Conservation (phyloP, 768 basidiomycete genomes). For the Mycena vitilis region DNA sequence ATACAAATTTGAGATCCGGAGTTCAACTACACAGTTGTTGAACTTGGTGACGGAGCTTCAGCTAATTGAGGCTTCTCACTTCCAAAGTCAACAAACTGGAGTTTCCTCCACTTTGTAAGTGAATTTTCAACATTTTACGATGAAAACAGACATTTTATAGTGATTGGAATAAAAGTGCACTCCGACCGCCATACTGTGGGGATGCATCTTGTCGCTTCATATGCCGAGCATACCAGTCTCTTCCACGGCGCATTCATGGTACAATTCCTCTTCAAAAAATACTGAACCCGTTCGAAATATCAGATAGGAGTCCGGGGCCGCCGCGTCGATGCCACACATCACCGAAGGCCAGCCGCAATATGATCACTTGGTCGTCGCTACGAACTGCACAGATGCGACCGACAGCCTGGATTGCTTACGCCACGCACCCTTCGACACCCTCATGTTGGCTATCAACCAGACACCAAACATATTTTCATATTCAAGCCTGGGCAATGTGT, state of each 20-base stretch:
- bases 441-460: conserved; percentile 1
- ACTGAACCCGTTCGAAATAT: neutral
- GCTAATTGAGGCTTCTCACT: too few species aligned
- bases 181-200: too few species aligned
- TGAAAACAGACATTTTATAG: too few species aligned
- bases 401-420: neutral
- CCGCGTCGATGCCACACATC: neutral
- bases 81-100: too few species aligned
- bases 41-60: too few species aligned
- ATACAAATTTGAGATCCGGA: too few species aligned
- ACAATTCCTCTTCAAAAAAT: neutral
- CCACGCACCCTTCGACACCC: neutral
- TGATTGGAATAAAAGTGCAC: too few species aligned
- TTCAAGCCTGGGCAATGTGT: neutral
- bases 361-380: neutral
- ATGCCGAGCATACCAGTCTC: neutral
- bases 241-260: conserved; percentile 3
- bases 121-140: too few species aligned
- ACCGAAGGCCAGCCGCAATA: conserved; percentile 1
- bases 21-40: too few species aligned
- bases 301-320: neutral
- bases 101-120: too few species aligned
- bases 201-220: conserved; percentile 2
- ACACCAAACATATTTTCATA: conserved; percentile 1
- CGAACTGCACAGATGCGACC: neutral